Base-by-base conservation (phyloP, 148 eudicot species). In the Euryodendron excelsum region DNA sequence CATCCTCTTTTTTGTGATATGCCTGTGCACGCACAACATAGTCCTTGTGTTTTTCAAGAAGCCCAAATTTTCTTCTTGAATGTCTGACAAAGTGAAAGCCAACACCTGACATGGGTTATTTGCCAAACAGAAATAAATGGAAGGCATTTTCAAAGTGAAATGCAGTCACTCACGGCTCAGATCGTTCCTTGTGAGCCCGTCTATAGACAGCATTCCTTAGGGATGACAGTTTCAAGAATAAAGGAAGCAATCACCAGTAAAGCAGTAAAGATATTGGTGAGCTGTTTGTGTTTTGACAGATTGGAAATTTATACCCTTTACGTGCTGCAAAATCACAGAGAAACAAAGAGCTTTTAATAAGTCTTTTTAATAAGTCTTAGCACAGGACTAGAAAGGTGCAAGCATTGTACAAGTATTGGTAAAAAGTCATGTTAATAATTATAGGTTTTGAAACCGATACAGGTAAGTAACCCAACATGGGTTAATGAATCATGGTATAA, bases 41-140 rank as follows among this genome's bases (percentile, higher is more conserved):
- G 79, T 94, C 98, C 85, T 90, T 87, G 62, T 92, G 93, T 83
- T 94, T 92, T 80, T 94, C 98, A 67, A 94, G 97, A 23, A n/a
- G n/a, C n/a, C n/a, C n/a, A n/a, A n/a, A n/a, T n/a, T n/a, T n/a
- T n/a, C n/a, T n/a, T n/a, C n/a, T 89, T 9, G 88, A 60, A 28
- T 79, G 70, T 65, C 98, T 94, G 74, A 1, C 21, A 70, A 39
- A 76, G 36, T 20, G 47, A 17, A 41, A 41, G 78, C 13, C 47
- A 82, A 68, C 47, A 34, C 45, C 41, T 69, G 39, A 62, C 11
- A 60, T 47, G 12, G 60, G 7, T 73, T 50, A 34, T 50, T 50
- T 3, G 17, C 39, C 37, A 56, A 78, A 44, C 28, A 70, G 36
- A 63, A 18, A 28, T 66, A 7, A 5, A 48, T 28, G n/a, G n/a